A percentile compares a stretch with the other conserved stretches of the same genome.
phyloP scores from a whole-genome alignment of 192 early-diverging fungal species.

The Coemansia brasiliensis region DNA sequence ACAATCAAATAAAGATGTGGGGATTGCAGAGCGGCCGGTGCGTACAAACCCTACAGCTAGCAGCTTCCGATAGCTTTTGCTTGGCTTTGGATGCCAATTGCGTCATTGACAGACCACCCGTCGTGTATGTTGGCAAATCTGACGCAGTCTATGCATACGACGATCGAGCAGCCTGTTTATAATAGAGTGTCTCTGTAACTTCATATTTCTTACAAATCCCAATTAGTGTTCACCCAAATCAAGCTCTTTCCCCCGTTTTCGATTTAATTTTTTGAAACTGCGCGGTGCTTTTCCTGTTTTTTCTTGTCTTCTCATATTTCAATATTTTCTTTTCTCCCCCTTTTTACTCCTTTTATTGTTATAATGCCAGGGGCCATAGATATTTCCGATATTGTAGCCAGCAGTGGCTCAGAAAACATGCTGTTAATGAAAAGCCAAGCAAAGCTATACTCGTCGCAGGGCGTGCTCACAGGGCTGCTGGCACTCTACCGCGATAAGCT shows the following conservation, averaged over 20 bases:
- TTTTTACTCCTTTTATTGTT: neutral
- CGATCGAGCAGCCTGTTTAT: neutral
- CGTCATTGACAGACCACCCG: neutral
- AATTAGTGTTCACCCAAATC: neutral
- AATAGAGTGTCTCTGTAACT: too few species aligned
- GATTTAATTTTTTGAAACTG: neutral
- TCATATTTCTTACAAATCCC: too few species aligned
- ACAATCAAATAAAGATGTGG: slow-evolving; percentile 37
- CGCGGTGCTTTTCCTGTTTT: slow-evolving; percentile 2
- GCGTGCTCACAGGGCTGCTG: slow-evolving; percentile 43
- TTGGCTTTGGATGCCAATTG: neutral
- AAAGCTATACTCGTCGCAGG: slow-evolving; percentile 50
- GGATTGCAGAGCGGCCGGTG: slow-evolving; percentile 17
- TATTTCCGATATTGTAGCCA: slow-evolving; percentile 18
- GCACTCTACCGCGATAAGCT: slow-evolving; percentile 35
- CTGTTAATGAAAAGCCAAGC: slow-evolving; percentile 44
- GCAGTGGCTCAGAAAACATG: slow-evolving; percentile 5
- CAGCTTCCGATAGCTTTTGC: neutral
- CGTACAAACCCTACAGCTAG: slow-evolving; percentile 13
- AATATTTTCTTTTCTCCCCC: neutral
- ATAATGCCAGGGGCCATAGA: slow-evolving; percentile 42
- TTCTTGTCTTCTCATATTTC: neutral
- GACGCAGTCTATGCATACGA: neutral
- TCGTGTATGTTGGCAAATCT: neutral
- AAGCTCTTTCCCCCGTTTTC: neutral